Base-by-base conservation (phyloP, 2,329 filamentous ascomycete genomes). In the Fusarium beomiforme region DNA sequence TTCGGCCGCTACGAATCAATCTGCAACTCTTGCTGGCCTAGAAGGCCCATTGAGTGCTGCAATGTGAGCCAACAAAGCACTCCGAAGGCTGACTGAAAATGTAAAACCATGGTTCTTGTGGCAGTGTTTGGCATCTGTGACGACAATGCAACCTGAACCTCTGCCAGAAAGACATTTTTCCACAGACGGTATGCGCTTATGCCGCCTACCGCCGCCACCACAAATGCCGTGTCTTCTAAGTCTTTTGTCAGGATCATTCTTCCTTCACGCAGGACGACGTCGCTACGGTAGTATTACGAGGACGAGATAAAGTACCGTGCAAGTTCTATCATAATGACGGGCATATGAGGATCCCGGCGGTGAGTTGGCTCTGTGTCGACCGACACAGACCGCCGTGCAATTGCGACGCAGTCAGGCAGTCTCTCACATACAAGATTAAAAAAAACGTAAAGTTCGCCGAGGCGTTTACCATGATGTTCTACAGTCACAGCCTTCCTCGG, bases 1-100 rank as follows among this genome's bases (percentile, higher is more conserved):
- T 67, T 75, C 73, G 73, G 73, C 70, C 72, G 50, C 73, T 75
- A 75, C 73, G 73, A 76, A 61, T 71, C 42, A 51, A 57, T 60
- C 67, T 72, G 70, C 59, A 61, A 58, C 67, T 72, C 62, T 70
- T 33, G 64, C 69, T 71, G 68, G 73, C 58, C 47, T 56, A 66
- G 56, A 50, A 36, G n/a, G 33, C 17, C n/a, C 46, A n/a, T 53
- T 55, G 34, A 54, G n/a, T n/a, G n/a, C 19, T 42, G 24, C 29
- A 26, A 36, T 57, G 31, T 36, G 19, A 54, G 64, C 63, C 63
- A 66, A 65, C 61, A 66, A 66, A 46, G 33, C 61, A 42, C 53
- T 44, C 43, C 49, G 16, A 44, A 39, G 31, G 50, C 59, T 59
- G 46, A 53, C 64, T 64, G 59, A 59, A 46, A 47, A 31, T 47